Percentiles rank a stretch among this genome's conserved stretches.
phyloP scores from a whole-genome alignment of 805 yeast genomes.

The Candida sakaeoensis region DNA sequence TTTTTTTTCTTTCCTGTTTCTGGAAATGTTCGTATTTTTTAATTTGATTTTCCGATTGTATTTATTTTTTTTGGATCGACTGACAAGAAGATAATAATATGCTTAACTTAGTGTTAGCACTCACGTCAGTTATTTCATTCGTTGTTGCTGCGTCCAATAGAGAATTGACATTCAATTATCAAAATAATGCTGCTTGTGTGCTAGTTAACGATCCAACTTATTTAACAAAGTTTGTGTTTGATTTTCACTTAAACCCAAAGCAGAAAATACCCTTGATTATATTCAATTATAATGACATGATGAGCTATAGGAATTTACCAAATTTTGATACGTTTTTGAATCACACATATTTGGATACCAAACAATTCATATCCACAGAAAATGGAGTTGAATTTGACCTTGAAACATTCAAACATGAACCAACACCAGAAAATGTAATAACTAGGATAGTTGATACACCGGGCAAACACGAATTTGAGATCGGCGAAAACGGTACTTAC shows the following conservation, averaged over 20 bases:
- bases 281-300: constrained; percentile 8
- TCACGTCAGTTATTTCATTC: not conserved
- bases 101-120: not conserved
- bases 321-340: constrained; percentile 11
- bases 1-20: not conserved
- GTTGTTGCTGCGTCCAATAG: constrained; percentile 4
- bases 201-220: constrained; percentile 5
- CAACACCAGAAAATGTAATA: constrained; percentile 5
- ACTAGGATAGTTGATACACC: constrained; percentile 3
- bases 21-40: not conserved
- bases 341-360: constrained; percentile 8
- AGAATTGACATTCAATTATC: constrained; percentile 8
- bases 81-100: not conserved
- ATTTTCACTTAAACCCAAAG: not conserved
- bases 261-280: constrained; percentile 8
- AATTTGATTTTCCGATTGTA: not conserved
- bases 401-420: not conserved
- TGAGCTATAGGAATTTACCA: constrained; percentile 10
- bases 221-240: constrained; percentile 1
- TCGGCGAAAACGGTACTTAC: constrained; percentile 7
- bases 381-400: not conserved
- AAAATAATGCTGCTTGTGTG: constrained; percentile 11
- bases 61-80: constrained; percentile 1
- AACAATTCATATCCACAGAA: not conserved
- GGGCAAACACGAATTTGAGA: not conserved